Evolutionary conservation across 768 basidiomycete species (phyloP).

Genomic region (Termitomyces sp.): DNA sequence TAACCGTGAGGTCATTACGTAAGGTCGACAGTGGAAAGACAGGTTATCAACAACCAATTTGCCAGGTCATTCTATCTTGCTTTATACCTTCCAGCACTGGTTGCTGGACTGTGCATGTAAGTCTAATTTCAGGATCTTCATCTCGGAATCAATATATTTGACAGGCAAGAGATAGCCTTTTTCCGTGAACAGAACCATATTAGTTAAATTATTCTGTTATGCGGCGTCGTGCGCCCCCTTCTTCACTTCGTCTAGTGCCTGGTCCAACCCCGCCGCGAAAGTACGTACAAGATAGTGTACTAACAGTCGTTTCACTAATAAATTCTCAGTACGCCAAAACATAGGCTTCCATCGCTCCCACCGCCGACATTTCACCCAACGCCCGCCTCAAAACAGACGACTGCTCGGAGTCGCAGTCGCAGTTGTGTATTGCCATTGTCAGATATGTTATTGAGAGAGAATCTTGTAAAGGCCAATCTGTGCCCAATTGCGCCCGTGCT

Average conservation of each 20-base stretch:
- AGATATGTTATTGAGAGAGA: slow-evolving; percentile 3
- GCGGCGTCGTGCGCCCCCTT: slow-evolving; percentile 66
- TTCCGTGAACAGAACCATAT: slow-evolving; percentile 1
- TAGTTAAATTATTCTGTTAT: slow-evolving; percentile 26
- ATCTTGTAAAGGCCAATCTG: not conserved
- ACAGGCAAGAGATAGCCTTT: not conserved
- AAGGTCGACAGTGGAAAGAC: not conserved
- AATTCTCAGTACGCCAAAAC: slow-evolving; percentile 41
- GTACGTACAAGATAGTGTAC: slow-evolving; percentile 18
- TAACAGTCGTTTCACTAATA: slow-evolving; percentile 6
- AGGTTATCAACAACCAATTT: not conserved
- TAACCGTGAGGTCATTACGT: slow-evolving; percentile 4
- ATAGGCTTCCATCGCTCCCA: slow-evolving; percentile 64
- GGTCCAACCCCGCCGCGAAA: slow-evolving; percentile 60
- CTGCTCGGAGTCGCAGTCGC: slow-evolving; percentile 9
- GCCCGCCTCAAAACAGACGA: slow-evolving; percentile 11
- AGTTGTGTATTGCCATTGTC: slow-evolving; percentile 9
- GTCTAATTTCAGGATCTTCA: not conserved
- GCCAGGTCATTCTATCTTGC: not conserved
- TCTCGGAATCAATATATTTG: not conserved
- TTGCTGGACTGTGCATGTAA: slow-evolving; percentile 11
- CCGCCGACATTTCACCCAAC: slow-evolving; percentile 41
- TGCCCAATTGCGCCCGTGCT: slow-evolving; percentile 16
- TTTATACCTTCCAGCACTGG: slow-evolving; percentile 10
- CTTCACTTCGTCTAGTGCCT: slow-evolving; percentile 52